Evolutionary conservation across 768 basidiomycete genomes (phyloP), one percentile per base, ranked within the genome.

Genomic region (Russula compacta): DNA sequence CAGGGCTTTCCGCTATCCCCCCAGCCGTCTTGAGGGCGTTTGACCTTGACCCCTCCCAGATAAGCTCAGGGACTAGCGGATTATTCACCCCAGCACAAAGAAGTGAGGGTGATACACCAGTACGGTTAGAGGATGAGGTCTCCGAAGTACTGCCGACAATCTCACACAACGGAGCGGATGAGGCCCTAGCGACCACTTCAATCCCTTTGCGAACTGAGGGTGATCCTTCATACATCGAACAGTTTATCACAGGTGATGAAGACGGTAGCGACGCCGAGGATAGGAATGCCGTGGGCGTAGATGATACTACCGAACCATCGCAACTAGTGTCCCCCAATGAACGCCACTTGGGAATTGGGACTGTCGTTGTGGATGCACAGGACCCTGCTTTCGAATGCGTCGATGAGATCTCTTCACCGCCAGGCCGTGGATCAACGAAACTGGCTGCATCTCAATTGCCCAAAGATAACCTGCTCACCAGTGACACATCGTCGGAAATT

Each of bases 61-160:
- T 33, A 33, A 56, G n/a, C 42, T 44, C 48, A 53, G 53, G 21
- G 6, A n/a, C 33, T 24, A 66, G 65, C 19, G 66, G 66, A 12
- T 9, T 66, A 43, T 66, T 66, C 44, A 66, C 66, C 24, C 66
- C 66, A 2, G 60, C 61, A 39, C 64, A 56, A 21, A 50, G 51
- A 8, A 59, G 60, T 14, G 66, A 58, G 15, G 64, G 47, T 15
- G 57, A 46, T 6, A 66, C 64, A 8, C 64, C 66, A 6, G 42
- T 52, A 6, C 56, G 47, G 7, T 54, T 61, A 4, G 64, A 65
- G 11, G 61, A 57, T n/a, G 64, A 64, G 40, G 24, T 21, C 5
- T 17, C 47, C 39, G 56, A 58, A 14, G 42, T 21, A 10, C 36
- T 21, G 11, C 32, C 10, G 24, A 57, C 42, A 36, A 35, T 3